Evolutionary conservation across 495 filamentous ascomycete species (phyloP).

Genomic region (Neurospora tetrasperma): DNA sequence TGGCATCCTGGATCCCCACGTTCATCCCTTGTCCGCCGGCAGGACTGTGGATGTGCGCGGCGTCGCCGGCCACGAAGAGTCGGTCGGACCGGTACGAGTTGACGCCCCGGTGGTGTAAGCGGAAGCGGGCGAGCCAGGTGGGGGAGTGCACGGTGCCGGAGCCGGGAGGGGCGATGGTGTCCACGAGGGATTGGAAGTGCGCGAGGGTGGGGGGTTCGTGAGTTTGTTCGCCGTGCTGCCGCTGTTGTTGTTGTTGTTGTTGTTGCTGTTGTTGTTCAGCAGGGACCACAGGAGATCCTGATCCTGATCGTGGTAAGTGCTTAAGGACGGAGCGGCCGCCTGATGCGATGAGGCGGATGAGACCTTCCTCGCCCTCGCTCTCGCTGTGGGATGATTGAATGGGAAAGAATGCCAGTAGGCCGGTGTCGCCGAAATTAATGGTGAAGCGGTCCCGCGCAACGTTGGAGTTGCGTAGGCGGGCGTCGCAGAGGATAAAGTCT

Average conservation of each 20-base stretch:
- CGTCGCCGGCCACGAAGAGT: constrained; percentile 47
- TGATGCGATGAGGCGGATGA: constrained; percentile 25
- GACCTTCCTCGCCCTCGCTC: background rate
- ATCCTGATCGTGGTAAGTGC: background rate
- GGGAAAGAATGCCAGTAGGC: constrained; percentile 23
- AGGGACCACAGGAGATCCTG: no score
- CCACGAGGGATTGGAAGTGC: constrained; percentile 20
- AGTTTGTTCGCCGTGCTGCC: background rate
- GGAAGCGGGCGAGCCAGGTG: constrained; percentile 32
- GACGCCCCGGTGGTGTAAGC: constrained; percentile 28
- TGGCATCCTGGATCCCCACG: constrained; percentile 47
- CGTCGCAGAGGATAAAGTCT: constrained; percentile 38
- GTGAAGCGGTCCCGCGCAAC: constrained; percentile 19
- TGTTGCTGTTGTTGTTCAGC: background rate
- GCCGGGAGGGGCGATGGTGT: constrained; percentile 20
- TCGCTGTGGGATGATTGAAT: background rate
- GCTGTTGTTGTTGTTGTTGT: background rate
- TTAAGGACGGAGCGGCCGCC: constrained; percentile 5
- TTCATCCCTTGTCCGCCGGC: constrained; percentile 53
- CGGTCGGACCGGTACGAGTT: constrained; percentile 26
- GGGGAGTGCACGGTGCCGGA: constrained; percentile 24
- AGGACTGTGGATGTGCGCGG: constrained; percentile 49
- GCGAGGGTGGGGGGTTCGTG: constrained; percentile 21
- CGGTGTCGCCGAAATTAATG: constrained; percentile 16
- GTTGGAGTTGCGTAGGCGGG: constrained; percentile 21